Conservation (phyloP, 192 early-diverging fungal species). For the Cladochytrium replicatum region DNA sequence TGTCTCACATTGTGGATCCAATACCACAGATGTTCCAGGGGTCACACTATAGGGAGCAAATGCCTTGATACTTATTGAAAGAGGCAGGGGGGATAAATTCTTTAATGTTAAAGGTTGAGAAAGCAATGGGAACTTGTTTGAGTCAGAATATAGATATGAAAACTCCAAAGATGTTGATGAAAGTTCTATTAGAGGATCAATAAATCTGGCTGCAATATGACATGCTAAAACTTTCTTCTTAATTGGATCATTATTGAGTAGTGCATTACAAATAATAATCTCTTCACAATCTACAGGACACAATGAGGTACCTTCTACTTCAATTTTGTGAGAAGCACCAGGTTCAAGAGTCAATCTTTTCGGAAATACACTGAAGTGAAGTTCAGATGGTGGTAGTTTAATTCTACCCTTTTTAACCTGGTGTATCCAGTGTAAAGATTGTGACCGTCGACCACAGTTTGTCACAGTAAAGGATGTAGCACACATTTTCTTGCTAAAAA, state of each 20-base stretch:
- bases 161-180: conserved; percentile 34
- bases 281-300: conserved; percentile 27
- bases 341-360: conserved; percentile 39
- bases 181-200: conserved; percentile 40
- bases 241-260: conserved; percentile 44
- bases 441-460: conserved; percentile 43
- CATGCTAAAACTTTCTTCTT: conserved; percentile 26
- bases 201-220: conserved; percentile 39
- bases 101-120: conserved; percentile 24
- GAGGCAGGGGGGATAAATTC: conserved; percentile 38
- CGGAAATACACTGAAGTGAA: conserved; percentile 27
- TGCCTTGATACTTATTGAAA: conserved; percentile 36
- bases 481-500: conserved; percentile 50
- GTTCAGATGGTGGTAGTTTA: conserved; percentile 10
- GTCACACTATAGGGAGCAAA: conserved; percentile 8
- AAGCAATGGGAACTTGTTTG: conserved; percentile 28
- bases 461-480: conserved; percentile 26
- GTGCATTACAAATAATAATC: conserved; percentile 34
- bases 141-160: conserved; percentile 28
- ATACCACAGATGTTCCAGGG: neutral
- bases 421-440: conserved; percentile 35
- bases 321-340: conserved; percentile 27
- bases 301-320: conserved; percentile 33
- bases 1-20: too few species aligned
- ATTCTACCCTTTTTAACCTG: conserved; percentile 21